phyloP scores from a whole-genome alignment of 768 basidiomycete species.

The Mycena rosella region DNA sequence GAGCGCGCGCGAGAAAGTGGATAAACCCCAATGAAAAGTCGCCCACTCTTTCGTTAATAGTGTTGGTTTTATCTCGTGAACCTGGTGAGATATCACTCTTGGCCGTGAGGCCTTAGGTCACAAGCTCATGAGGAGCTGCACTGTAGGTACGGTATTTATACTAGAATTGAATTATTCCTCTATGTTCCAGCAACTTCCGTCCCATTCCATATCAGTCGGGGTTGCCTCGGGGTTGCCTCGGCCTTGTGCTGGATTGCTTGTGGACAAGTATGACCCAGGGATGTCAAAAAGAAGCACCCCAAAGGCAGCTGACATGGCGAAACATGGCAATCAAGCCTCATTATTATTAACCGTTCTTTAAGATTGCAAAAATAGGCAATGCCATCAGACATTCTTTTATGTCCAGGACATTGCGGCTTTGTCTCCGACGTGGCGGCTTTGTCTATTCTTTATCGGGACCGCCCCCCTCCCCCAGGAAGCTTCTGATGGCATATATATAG shows the following conservation, averaged over 20 bases:
- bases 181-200: too few relatives aligned
- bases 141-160: too few relatives aligned
- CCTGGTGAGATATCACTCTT: too few relatives aligned
- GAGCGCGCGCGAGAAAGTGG: conserved; percentile 7
- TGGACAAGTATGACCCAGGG: conserved; percentile 10
- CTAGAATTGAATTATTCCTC: too few relatives aligned
- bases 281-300: conserved; percentile 11
- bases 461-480: conserved; percentile 6
- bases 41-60: conserved; percentile 16
- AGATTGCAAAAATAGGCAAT: conserved; percentile 18
- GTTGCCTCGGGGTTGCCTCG: too few relatives aligned
- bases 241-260: too few relatives aligned
- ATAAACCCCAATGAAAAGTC: conserved; percentile 15
- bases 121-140: too few relatives aligned
- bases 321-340: conserved; percentile 16
- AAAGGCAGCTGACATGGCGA: conserved; percentile 23
- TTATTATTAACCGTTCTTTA: not conserved
- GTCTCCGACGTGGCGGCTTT: conserved; percentile 7
- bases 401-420: conserved; percentile 15
- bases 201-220: too few relatives aligned
- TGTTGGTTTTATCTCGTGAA: too few relatives aligned
- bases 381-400: conserved; percentile 15
- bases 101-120: too few relatives aligned
- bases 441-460: conserved; percentile 15
- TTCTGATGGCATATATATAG: conserved; percentile 12